Evolutionary conservation across 78 protist genomes (phyloP), one percentile per base, ranked within the genome.

Genomic region (Dictyostelium capitatum): DNA sequence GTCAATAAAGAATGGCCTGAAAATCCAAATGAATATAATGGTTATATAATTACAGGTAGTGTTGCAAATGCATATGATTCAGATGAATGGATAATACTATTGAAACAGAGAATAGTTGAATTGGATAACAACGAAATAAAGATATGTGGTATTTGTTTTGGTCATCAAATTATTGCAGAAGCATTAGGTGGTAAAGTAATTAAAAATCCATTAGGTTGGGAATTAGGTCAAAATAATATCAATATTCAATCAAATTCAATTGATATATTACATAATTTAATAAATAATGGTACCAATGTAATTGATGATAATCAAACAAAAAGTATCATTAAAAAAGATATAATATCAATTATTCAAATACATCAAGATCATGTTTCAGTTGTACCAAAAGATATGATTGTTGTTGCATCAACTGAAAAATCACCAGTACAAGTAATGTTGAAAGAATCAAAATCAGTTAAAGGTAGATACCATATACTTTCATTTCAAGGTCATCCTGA

Each of bases 131-230:
- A 37, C 2, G 81, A 89, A 19, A 67, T 78, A 25, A 89, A 89
- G 50, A 72, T 89, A 6, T 62, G 73, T 30, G 95, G 95, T 51
- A 89, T 89, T 28, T 89, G 95, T 48, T 89, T 89, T 62, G 95
- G 95, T 51, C 95, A 89, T 50, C 95, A 89, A 59, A 59, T 79
- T 15, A 17, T 77, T 6, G 85, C 91, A 6, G 74, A 83, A 20
- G 80, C 80, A 23, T 47, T 69, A 15, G 90, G 80, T 43, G 80
- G 81, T 9, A 32, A 83, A 23, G 80, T 83, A 4, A 50, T 47
- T 46, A 83, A 83, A 53, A 83, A 72, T 72, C 47, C 43, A 30
- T 51, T 6, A n/a, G 90, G 90, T 12, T 83, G 90, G 90, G 90
- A 83, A 23, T 43, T 83, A 32, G 90, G 90, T 23, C 81, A 83